phyloP scores from a whole-genome alignment of 2,329 filamentous ascomycete genomes.

The Penicillium corylophilum region DNA sequence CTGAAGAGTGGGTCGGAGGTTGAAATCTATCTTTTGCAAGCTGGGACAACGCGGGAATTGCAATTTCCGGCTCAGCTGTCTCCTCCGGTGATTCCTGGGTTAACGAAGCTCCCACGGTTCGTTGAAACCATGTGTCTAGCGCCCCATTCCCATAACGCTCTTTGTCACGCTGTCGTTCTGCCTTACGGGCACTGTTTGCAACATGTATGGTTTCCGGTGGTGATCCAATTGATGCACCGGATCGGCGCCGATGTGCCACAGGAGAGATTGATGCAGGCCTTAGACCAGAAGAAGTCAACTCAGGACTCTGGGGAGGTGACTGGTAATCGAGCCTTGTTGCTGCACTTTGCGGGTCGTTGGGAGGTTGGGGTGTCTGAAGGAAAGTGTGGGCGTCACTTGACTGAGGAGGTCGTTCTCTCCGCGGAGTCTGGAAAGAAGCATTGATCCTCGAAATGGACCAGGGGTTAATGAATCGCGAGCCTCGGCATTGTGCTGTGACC shows the following conservation, averaged over 20 bases:
- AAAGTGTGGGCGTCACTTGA: background rate
- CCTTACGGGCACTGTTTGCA: background rate
- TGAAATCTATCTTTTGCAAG: slow-evolving; percentile 18
- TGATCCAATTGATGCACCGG: background rate
- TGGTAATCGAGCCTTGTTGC: background rate
- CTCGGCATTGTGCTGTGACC: background rate
- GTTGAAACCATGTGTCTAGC: slow-evolving; percentile 24
- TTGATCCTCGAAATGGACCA: slow-evolving; percentile 18
- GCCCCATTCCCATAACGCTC: slow-evolving; percentile 24
- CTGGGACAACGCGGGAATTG: slow-evolving; percentile 12
- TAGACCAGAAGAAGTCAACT: background rate
- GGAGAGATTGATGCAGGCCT: slow-evolving; percentile 10
- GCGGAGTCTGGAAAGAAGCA: slow-evolving; percentile 12
- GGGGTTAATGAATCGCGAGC: slow-evolving; percentile 10
- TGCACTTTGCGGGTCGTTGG: background rate
- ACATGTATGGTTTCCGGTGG: background rate
- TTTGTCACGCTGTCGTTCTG: slow-evolving; percentile 14
- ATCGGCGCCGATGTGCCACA: background rate
- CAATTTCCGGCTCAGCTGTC: background rate
- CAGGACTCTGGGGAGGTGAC: background rate
- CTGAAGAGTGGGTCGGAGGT: background rate
- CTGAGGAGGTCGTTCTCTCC: background rate
- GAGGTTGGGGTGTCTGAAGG: background rate
- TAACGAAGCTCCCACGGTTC: slow-evolving; percentile 14
- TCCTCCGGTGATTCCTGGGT: background rate